These are phyloP conservation scores for Alternaria brassicicola DNA, from an alignment of 2,329 filamentous ascomycete species.

Conservation along the genomic window DNA sequence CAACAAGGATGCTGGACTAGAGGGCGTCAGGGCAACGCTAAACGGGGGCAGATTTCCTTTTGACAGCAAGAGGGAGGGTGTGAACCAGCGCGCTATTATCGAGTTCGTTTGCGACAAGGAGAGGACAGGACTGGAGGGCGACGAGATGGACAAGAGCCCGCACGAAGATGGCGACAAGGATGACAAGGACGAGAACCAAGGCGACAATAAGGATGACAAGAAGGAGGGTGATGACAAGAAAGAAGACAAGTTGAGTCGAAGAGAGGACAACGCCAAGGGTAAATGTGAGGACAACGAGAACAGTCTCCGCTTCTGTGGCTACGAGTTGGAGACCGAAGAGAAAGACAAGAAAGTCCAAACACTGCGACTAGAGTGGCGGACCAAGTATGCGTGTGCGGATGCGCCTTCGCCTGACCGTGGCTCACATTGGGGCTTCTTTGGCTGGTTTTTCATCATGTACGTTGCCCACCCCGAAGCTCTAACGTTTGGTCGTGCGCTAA, in stretches of 20 bases:
- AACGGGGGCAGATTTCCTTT: constrained; percentile 61
- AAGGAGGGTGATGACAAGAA: constrained; percentile 32
- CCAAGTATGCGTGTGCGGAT: constrained; percentile 77
- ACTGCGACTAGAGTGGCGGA: constrained; percentile 81
- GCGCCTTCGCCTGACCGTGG: constrained; percentile 53
- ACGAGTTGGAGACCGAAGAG: constrained; percentile 57
- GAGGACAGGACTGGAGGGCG: constrained; percentile 72
- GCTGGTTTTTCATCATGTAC: constrained; percentile 94
- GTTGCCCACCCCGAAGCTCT: constrained; percentile 36
- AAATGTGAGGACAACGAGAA: constrained; percentile 40
- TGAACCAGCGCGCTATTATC: constrained; percentile 75
- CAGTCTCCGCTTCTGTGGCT: constrained; percentile 80
- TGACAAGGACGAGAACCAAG: constrained; percentile 34
- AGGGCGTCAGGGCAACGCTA: constrained; percentile 75
- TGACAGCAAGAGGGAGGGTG: constrained; percentile 55
- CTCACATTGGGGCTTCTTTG: constrained; percentile 90
- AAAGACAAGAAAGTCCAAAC: constrained; percentile 63
- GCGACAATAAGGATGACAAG: constrained; percentile 49
- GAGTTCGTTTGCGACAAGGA: constrained; percentile 82
- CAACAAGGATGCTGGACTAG: constrained; percentile 67
- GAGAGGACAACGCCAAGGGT: constrained; percentile 45
- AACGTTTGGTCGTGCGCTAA: not conserved
- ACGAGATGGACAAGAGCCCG: constrained; percentile 65
- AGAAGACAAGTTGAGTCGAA: constrained; percentile 22
- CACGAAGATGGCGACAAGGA: constrained; percentile 58